Conservation (phyloP, 164 flowering plant species). For the Chimonanthus salicifolius region DNA sequence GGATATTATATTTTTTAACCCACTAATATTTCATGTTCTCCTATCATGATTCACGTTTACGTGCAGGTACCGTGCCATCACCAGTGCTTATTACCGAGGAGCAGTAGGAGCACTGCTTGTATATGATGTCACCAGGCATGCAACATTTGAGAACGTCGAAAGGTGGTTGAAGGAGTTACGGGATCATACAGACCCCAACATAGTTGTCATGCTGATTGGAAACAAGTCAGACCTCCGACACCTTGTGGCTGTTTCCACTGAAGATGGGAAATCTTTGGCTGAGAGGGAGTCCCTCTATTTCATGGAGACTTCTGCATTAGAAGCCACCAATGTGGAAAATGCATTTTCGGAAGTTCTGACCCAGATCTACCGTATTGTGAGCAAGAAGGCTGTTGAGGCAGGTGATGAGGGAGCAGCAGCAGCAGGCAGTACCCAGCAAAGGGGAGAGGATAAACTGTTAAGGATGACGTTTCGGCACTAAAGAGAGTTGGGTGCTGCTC, state of each 20-base stretch:
- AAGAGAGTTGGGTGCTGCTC: conserved; percentile 66
- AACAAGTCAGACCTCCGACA: conserved; percentile 72
- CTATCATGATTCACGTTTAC: not conserved
- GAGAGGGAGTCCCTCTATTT: conserved; percentile 60
- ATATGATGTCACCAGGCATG: conserved; percentile 55
- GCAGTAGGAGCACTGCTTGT: conserved; percentile 70
- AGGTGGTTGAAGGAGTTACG: conserved; percentile 64
- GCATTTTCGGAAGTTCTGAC: conserved; percentile 64
- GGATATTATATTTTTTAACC: too few species aligned
- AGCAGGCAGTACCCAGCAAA: conserved; percentile 39
- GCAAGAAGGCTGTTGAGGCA: conserved; percentile 58
- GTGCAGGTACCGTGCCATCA: conserved; percentile 66
- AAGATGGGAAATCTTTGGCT: conserved; percentile 55
- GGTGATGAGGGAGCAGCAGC: conserved; percentile 50
- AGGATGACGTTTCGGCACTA: conserved; percentile 44
- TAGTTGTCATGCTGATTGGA: conserved; percentile 69
- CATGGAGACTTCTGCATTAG: conserved; percentile 74
- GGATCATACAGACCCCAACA: conserved; percentile 67
- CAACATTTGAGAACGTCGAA: conserved; percentile 58
- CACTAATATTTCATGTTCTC: not conserved
- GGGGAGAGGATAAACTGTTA: conserved; percentile 59
- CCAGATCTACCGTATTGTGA: conserved; percentile 53
- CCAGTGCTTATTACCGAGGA: conserved; percentile 71
- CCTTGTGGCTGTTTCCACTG: conserved; percentile 57
- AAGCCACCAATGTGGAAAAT: conserved; percentile 58